These are phyloP conservation scores for Suillus americanus DNA, from an alignment of 768 basidiomycete genomes.

Conservation along the genomic window DNA sequence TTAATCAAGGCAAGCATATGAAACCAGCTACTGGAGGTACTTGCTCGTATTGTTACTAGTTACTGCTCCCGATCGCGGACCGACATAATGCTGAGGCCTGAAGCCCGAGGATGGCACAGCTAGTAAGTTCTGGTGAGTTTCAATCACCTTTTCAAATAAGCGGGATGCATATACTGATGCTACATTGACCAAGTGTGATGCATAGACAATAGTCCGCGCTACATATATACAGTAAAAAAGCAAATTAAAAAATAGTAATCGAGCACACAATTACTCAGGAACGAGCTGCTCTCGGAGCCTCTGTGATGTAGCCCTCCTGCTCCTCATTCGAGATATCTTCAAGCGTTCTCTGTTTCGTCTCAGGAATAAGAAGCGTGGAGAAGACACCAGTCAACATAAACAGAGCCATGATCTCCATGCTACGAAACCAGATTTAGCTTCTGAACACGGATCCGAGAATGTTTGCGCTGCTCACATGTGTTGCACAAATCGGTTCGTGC, in stretches of 20 bases:
- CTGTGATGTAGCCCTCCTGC: conserved; percentile 56
- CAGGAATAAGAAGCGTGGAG: conserved; percentile 78
- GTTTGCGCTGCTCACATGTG: conserved; percentile 56
- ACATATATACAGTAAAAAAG: background rate
- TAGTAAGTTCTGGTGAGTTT: background rate
- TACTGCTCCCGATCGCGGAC: background rate
- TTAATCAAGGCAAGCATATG: too few relatives aligned
- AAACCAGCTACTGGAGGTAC: too few relatives aligned
- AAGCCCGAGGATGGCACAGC: background rate
- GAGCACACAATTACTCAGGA: background rate
- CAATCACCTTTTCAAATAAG: background rate
- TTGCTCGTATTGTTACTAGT: too few relatives aligned
- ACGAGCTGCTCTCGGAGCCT: too few relatives aligned
- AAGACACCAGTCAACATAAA: conserved; percentile 87
- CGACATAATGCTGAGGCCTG: background rate
- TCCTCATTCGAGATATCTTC: conserved; percentile 76
- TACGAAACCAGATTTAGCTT: conserved; percentile 23
- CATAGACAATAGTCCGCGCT: background rate
- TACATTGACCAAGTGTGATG: background rate
- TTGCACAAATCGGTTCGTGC: conserved; percentile 55
- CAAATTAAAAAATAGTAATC: background rate
- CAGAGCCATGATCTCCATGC: conserved; percentile 77
- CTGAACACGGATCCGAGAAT: background rate
- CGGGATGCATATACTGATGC: background rate
- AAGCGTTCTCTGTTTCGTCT: conserved; percentile 66